Base-by-base conservation (phyloP, 805 yeast species). In the Kregervanrija fluxuum region DNA sequence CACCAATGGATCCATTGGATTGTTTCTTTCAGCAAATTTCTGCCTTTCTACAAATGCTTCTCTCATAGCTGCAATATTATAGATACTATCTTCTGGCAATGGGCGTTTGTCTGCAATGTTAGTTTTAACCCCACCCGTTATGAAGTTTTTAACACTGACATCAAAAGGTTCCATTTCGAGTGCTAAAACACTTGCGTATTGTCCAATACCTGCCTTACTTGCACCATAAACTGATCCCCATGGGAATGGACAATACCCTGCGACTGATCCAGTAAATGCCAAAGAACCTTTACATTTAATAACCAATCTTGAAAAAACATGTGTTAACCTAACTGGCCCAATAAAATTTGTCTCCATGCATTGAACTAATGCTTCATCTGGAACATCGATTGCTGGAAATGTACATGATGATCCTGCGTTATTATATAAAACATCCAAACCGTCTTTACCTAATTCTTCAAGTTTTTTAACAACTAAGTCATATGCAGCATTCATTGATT, bases 91-190 rank as follows among this genome's bases (percentile, higher is more conserved):
- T n/a, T 60, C 61, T 3, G 85, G 83, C 33, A 83, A 59, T 1
- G 77, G 72, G 51, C 87, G 69, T 2, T 67, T 75, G 53, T 85
- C 91, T 0, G 80, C 85, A 53, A 85, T 82, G 45, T 79, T 70
- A 0, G 93, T 82, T 16, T 66, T 65, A 30, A 85, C 93, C 33
- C 85, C 91, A 30, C 95, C 95, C 8, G 93, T 85, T 35, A 83
- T 63, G 11, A 81, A 70, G 53, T 82, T 81, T 48, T 82, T 68
- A 0, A 85, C 91, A 41, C 77, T 69, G 5, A 85, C 91, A 12
- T 74, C 84, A 54, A 83, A 80, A 3, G 87, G 84, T 57, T 76
- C 75, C 73, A 85, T 59, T 61, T 85, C 95, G 22, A 80, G 56
- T 42, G 81, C 74, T 45, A 85, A 64, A 2, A 72, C 73, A 35